A percentile compares a stretch with the other conserved stretches of the same genome.
phyloP scores from a whole-genome alignment of 176 grass and related monocot species.

The Otatea glauca region DNA sequence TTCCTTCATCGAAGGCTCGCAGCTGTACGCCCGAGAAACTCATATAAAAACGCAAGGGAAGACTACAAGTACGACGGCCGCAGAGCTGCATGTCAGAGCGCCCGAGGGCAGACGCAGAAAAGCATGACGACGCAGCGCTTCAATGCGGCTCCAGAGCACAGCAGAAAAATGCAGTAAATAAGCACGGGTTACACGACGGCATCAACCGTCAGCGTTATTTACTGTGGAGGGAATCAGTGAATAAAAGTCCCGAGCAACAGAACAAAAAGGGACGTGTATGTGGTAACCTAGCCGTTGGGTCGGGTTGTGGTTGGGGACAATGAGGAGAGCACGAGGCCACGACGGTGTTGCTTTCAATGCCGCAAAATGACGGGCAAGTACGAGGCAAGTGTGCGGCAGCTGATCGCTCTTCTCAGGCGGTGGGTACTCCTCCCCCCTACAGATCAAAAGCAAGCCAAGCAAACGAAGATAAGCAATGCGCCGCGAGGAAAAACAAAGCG shows the following conservation, averaged over 20 bases:
- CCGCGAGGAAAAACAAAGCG: not conserved
- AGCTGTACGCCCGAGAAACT: not conserved
- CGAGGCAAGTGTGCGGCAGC: constrained; percentile 41
- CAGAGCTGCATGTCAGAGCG: constrained; percentile 37
- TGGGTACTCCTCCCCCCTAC: not conserved
- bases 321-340: constrained; percentile 25
- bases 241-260: not conserved
- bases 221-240: not conserved
- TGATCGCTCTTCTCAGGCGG: not conserved
- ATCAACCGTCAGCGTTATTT: not conserved
- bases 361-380: not conserved
- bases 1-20: not conserved
- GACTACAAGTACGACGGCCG: not conserved
- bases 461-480: not conserved
- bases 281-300: not conserved
- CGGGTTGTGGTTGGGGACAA: not conserved
- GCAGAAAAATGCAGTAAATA: not conserved
- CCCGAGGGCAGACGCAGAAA: not conserved
- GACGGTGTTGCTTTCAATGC: not conserved
- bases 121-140: not conserved
- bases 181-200: not conserved
- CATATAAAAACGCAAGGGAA: not conserved
- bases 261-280: not conserved
- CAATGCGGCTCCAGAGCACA: not conserved
- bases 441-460: not conserved